Evolutionary conservation across 371 early-diverging fungal genomes (phyloP).

Genomic region (Lichtheimia hyalospora): DNA sequence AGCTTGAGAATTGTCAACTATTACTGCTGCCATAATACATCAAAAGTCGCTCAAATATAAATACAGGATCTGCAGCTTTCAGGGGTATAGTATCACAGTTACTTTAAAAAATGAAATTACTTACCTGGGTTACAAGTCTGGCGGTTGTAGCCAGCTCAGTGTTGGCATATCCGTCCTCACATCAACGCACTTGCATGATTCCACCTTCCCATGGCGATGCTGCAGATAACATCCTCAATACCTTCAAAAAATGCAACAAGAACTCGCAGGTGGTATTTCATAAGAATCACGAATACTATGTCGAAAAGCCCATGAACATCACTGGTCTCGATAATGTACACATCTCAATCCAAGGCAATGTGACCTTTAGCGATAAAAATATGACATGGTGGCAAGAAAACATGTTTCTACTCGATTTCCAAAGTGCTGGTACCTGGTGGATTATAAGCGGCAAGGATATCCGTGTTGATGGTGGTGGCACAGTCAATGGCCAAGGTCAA

Average conservation of each 20-base stretch:
- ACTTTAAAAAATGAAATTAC: too few species aligned
- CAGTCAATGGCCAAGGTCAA: constrained; percentile 19
- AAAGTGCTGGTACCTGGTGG: constrained; percentile 27
- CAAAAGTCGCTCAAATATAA: too few species aligned
- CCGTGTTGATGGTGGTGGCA: constrained; percentile 20
- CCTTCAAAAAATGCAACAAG: constrained; percentile 7
- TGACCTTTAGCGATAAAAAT: constrained; percentile 9
- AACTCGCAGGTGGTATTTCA: constrained; percentile 6
- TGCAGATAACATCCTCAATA: constrained; percentile 4
- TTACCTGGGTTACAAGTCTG: too few species aligned
- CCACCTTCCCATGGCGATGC: constrained; percentile 8
- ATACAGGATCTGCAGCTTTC: too few species aligned
- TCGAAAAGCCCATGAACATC: constrained; percentile 15
- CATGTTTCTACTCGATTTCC: constrained; percentile 18
- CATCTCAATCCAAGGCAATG: constrained; percentile 15
- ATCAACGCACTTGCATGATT: constrained; percentile 3
- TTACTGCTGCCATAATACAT: too few species aligned
- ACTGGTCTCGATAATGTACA: constrained; percentile 20
- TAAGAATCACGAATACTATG: constrained; percentile 1
- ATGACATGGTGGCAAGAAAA: constrained; percentile 22
- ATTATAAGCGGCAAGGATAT: constrained; percentile 19
- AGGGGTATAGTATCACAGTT: too few species aligned
- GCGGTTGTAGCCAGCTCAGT: too few species aligned
- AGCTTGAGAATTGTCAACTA: too few species aligned
- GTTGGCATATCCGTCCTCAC: too few species aligned